These are phyloP conservation scores for Citrus mangshanensis DNA, from an alignment of 345 rosid species.

Conservation along the genomic window DNA sequence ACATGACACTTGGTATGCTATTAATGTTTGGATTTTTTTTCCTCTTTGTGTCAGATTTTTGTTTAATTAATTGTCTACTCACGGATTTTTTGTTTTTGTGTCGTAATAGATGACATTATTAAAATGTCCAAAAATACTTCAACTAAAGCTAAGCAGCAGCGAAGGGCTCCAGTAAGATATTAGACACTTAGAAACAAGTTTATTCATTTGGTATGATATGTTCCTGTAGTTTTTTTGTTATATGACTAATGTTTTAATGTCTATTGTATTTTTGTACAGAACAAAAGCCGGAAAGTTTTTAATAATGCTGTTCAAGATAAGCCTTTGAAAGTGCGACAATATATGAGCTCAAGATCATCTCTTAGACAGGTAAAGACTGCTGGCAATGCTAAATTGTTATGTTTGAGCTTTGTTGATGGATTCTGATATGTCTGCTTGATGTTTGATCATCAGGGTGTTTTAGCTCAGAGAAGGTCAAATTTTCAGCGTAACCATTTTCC, in stretches of 20 bases:
- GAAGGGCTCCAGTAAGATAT: slow-evolving; percentile 43
- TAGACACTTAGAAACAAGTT: neutral
- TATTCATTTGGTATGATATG: neutral
- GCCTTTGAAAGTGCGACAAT: slow-evolving; percentile 46
- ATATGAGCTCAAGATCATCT: slow-evolving; percentile 60
- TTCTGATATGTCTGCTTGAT: neutral
- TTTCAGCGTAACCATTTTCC: slow-evolving; percentile 66
- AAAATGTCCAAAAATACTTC: slow-evolving; percentile 67
- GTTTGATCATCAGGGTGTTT: slow-evolving; percentile 52
- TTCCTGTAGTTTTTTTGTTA: slow-evolving; percentile 1
- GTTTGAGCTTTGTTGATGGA: neutral
- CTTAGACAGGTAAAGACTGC: slow-evolving; percentile 67
- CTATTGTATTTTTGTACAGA: slow-evolving; percentile 36
- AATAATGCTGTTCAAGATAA: slow-evolving; percentile 40
- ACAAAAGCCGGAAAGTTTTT: slow-evolving; percentile 46
- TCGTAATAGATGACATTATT: slow-evolving; percentile 63
- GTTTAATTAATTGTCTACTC: neutral
- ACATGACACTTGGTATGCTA: slow-evolving; percentile 73
- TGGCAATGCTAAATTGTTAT: neutral
- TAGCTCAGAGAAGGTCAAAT: slow-evolving; percentile 73
- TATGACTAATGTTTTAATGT: slow-evolving; percentile 4
- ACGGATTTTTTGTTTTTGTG: neutral
- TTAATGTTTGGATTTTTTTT: neutral
- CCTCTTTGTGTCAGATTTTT: neutral
- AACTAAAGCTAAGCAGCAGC: slow-evolving; percentile 48